A percentile compares a stretch with the other conserved stretches of the same genome.
Evolutionary conservation across 2,329 filamentous ascomycete species (phyloP).

Genomic region (Botrytis medusae): DNA sequence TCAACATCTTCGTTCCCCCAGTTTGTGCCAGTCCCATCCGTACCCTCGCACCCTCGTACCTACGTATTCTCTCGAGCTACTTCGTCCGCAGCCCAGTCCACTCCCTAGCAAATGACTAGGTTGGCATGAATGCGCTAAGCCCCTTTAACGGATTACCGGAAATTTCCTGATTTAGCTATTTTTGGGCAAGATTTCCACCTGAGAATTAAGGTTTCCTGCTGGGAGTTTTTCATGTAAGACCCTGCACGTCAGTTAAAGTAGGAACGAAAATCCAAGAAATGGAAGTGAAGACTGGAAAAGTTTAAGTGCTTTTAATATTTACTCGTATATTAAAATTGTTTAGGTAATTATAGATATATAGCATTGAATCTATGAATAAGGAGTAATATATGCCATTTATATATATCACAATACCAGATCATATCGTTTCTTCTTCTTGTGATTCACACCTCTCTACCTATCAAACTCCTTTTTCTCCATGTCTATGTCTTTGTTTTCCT

Average conservation of each 20-base stretch:
- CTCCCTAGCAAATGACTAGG: neutral
- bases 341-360: neutral
- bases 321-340: constrained; percentile 9
- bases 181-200: neutral
- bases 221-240: neutral
- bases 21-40: neutral
- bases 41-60: neutral
- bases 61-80: neutral
- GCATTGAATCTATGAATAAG: neutral
- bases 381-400: neutral
- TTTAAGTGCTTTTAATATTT: neutral
- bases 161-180: constrained; percentile 9
- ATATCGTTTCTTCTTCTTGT: neutral
- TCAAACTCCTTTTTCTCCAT: neutral
- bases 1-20: neutral
- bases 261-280: neutral
- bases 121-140: constrained; percentile 10
- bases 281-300: neutral
- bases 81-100: neutral
- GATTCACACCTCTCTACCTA: neutral
- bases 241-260: neutral
- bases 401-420: neutral
- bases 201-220: neutral
- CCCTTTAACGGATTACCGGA: constrained; percentile 16
- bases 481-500: neutral